Evolutionary conservation across 1,284 basidiomycete species (phyloP).

Genomic region (Pyrrhoderma lamaoense): DNA sequence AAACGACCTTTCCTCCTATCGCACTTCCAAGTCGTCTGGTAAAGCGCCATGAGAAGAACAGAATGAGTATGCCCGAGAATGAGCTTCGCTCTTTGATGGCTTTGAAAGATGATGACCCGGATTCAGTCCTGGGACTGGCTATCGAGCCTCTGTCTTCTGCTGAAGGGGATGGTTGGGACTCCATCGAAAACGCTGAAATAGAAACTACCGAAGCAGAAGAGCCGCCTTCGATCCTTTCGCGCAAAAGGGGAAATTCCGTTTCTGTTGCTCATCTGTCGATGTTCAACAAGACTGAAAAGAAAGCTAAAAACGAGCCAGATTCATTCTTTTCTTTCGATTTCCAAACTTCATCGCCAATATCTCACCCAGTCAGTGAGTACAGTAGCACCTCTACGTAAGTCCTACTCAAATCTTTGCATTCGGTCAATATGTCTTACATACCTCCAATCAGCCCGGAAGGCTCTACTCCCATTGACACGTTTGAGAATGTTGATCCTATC

Average conservation of each 20-base stretch:
- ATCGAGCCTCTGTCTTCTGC: slow-evolving; percentile 2
- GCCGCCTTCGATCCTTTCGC: background rate
- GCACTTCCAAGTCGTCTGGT: background rate
- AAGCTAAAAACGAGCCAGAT: background rate
- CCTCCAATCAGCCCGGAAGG: background rate
- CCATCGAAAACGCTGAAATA: background rate
- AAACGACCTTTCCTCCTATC: slow-evolving; percentile 6
- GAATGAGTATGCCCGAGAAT: background rate
- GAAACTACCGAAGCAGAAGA: slow-evolving; percentile 2
- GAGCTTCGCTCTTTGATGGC: background rate
- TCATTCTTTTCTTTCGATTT: background rate
- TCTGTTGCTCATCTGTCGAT: slow-evolving; percentile 5
- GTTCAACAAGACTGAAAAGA: background rate
- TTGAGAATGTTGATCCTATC: background rate
- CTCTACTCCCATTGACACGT: background rate
- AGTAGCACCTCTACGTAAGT: slow-evolving; percentile 3
- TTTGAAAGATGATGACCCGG: background rate
- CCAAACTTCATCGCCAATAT: background rate
- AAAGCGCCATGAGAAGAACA: background rate
- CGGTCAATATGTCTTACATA: background rate
- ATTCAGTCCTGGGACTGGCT: slow-evolving; percentile 7
- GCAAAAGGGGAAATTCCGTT: background rate
- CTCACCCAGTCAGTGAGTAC: background rate
- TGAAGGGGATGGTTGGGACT: slow-evolving; percentile 11
- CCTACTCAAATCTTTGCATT: background rate